Evolutionary conservation across 1,139 yeast genomes (phyloP).

Genomic region (Debaryomyces coudertii): DNA sequence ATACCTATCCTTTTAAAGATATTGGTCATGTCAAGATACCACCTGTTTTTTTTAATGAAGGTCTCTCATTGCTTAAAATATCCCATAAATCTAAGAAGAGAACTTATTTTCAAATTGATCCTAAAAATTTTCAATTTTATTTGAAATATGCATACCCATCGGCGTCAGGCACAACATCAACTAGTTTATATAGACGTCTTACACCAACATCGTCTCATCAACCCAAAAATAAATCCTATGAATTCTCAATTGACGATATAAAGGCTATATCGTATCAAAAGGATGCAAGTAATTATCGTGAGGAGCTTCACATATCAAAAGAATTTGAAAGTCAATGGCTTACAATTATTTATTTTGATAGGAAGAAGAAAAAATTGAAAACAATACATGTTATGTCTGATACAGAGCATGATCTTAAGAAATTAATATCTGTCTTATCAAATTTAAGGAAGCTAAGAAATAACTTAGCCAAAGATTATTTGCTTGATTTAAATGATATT

Average conservation of each 20-base stretch:
- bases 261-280: slow-evolving; percentile 66
- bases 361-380: slow-evolving; percentile 57
- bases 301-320: slow-evolving; percentile 73
- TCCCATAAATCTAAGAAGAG: slow-evolving; percentile 71
- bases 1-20: slow-evolving; percentile 10
- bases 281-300: slow-evolving; percentile 81
- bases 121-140: slow-evolving; percentile 39
- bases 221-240: slow-evolving; percentile 36
- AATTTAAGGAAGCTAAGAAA: slow-evolving; percentile 45
- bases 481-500: slow-evolving; percentile 33
- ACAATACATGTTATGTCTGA: slow-evolving; percentile 76
- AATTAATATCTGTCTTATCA: slow-evolving; percentile 61
- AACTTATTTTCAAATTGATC: slow-evolving; percentile 38
- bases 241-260: slow-evolving; percentile 70
- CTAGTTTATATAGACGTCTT: slow-evolving; percentile 18
- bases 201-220: slow-evolving; percentile 19
- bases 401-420: slow-evolving; percentile 59
- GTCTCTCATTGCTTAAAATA: slow-evolving; percentile 58
- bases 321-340: slow-evolving; percentile 76
- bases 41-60: slow-evolving; percentile 39
- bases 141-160: slow-evolving; percentile 43
- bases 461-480: slow-evolving; percentile 36
- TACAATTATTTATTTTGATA: slow-evolving; percentile 69
- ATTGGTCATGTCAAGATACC: slow-evolving; percentile 22
- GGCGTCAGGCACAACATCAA: slow-evolving; percentile 19